A percentile compares a stretch with the other conserved stretches of the same genome.
phyloP scores from a whole-genome alignment of 179 eudicot species.

The Actinidia chinensis region DNA sequence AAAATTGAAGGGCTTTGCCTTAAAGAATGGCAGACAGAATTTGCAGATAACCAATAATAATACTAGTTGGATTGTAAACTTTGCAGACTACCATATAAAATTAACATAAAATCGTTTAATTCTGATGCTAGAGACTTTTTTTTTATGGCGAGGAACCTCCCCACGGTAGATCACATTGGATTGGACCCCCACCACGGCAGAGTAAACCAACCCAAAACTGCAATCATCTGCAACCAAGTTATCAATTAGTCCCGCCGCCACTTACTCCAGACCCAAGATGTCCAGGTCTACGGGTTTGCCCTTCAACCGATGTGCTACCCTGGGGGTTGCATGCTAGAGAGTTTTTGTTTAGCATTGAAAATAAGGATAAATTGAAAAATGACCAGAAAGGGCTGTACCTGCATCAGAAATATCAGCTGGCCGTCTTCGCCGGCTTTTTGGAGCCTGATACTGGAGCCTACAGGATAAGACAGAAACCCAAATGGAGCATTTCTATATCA shows the following conservation, averaged over 20 bases:
- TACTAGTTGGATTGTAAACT: neutral
- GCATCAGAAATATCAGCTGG: conserved; percentile 87
- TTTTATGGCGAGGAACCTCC: no score
- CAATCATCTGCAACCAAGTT: no score
- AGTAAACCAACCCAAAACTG: no score
- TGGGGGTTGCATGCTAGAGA: neutral
- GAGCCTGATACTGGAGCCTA: conserved; percentile 99
- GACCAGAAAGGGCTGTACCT: conserved; percentile 35
- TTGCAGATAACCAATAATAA: neutral
- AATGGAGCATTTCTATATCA: neutral
- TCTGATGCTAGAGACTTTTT: no score
- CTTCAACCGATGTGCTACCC: no score
- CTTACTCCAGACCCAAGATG: no score
- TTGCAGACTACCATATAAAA: neutral
- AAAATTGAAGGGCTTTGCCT: neutral
- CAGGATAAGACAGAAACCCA: conserved; percentile 5
- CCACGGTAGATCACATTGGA: no score
- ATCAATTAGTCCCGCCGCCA: no score
- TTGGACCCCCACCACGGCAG: no score
- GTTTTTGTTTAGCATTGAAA: neutral
- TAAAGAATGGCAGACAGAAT: neutral
- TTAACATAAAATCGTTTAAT: no score
- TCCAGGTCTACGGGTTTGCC: no score
- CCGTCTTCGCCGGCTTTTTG: conserved; percentile 97
- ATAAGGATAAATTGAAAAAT: neutral